Evolutionary conservation across 148 eudicot genomes (phyloP), one percentile per base, ranked within the genome.

Genomic region (Pouteria glomerata): DNA sequence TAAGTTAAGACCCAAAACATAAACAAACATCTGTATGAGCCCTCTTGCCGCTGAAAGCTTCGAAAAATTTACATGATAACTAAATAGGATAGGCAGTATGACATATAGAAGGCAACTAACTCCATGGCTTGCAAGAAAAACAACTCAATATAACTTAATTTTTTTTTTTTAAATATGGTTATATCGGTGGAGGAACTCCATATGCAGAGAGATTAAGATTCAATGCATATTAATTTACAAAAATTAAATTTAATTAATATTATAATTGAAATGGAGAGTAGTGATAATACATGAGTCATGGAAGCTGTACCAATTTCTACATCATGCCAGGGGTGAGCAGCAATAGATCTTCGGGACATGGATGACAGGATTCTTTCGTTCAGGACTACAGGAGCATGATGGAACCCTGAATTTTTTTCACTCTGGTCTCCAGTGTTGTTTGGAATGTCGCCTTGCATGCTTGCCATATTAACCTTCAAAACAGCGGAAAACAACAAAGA

Each of bases 301-400:
- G 1, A 76, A 62, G 21, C 34, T 26, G 55, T 81, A 92, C 96
- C 97, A 74, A 93, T 90, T 77, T 93, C 93, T 27, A 93, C 77
- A 75, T 94, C 98, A 86, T 94, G 97, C 98, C 98, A 94, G 7
- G 98, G 98, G 79, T 94, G 98, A 79, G 97, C 96, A 85, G 96
- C 98, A 62, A 87, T 78, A 66, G 98, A 87, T 84, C 90, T 84
- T 31, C 76, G 84, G 26, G 93, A 84, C 91, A 93, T 86, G 16
- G 97, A 89, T 2, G 88, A 83, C 72, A 94, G 86, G 77, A 91
- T 94, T 73, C 98, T 91, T 73, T 94, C 98, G 73, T 94, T 94
- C 68, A 93, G 97, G 31, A 58, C 64, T 2, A 80, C 80, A 63
- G 72, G 85, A 66, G 88, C 73, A 55, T 76, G 80, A 55, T 27